Evolutionary conservation across 495 filamentous ascomycete genomes (phyloP), one percentile per base, ranked within the genome.

Genomic region (Melanomma pulvis-pyrius): DNA sequence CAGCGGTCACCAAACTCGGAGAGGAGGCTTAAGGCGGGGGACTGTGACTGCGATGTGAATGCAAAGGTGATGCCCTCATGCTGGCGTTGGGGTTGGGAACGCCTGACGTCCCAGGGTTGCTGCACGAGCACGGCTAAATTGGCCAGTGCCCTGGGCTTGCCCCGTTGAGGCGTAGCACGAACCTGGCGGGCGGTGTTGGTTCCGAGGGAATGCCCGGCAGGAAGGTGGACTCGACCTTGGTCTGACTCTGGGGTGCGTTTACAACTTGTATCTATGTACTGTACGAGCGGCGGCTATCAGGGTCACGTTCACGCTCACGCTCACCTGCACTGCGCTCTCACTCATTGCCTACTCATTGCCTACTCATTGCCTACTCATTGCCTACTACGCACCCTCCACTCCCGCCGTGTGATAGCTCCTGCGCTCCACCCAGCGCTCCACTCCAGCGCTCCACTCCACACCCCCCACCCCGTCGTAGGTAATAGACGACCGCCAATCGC

Each of bases 131-230:
- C n/a, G n/a, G n/a, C n/a, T n/a, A n/a, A n/a, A n/a, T n/a, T n/a
- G 39, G 4, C 2, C 39, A 3, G 39, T 17, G 39, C n/a, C n/a
- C 39, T 44, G 39, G n/a, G 9, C 39, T 44, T 7, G 13, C 39
- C 5, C 8, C 39, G 41, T 19, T 22, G 53, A 32, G 12, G 19
- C 22, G 53, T 17, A 13, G 4, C 19, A 13, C 19, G 39, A 15
- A 36, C 53, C 51, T 7, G 51, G 51, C 51, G 51, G 51, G 34
- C 53, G 53, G 53, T 57, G 53, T 3, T 44, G 30, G 53, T 6
- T 39, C 53, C 53, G 24, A 22, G 3, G 26, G 51, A 8, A 36
- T 22, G 51, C 29, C 51, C 25, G 2, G 25, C 4, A n/a, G 9
- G 39, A 6, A 7, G 4, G 48, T 3, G 8, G 2, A 51, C 6